Base-by-base conservation (phyloP, 202 grass and related monocot species). In the Cymbopogon flexuosus region DNA sequence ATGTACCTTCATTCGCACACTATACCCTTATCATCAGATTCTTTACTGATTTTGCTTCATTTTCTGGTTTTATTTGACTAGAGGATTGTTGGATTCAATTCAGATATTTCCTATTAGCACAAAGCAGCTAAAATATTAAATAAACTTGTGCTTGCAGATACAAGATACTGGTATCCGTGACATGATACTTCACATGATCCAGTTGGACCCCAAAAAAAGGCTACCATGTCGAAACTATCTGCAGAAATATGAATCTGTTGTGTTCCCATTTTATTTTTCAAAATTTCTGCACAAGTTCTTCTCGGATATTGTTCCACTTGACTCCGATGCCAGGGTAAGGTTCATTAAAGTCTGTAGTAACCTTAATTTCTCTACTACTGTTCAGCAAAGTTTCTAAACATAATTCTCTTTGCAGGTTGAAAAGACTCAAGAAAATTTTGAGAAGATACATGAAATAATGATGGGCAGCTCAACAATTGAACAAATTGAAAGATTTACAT, bases 121-220 rank as follows among this genome's bases (percentile, higher is more conserved):
- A 76, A 72, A 83, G 11, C 1, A 6, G 2, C 57, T 62, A 71
- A 45, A 68, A 39, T 72, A 70, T 66, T 67, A 45, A 68, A 43
- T 72, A 73, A 69, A 54, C 57, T 81, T 80, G 45, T 86, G 39
- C 79, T 75, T 90, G 84, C 87, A 98, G 96, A 95, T 98, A 89
- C 96, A 98, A 91, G 95, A 93, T 86, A 43, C 65, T 78, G 90
- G 88, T 84, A 95, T 98, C 79, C 92, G 82, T 72, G 91, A 93
- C 43, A 95, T 98, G 95, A 90, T 98, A 91, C 92, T 95, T 89
- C 90, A 98, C 82, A 98, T 98, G 95, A 98, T 95, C 74, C 95
- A 98, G 83, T 88, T 98, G 69, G 92, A 98, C 64, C 92, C 95
- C 34, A 86, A 90, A 66, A 84, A 91, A 83, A 94, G 95, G 88